These are phyloP conservation scores for Tilletia horrida DNA, from an alignment of 1,284 basidiomycete species.

Conservation along the genomic window DNA sequence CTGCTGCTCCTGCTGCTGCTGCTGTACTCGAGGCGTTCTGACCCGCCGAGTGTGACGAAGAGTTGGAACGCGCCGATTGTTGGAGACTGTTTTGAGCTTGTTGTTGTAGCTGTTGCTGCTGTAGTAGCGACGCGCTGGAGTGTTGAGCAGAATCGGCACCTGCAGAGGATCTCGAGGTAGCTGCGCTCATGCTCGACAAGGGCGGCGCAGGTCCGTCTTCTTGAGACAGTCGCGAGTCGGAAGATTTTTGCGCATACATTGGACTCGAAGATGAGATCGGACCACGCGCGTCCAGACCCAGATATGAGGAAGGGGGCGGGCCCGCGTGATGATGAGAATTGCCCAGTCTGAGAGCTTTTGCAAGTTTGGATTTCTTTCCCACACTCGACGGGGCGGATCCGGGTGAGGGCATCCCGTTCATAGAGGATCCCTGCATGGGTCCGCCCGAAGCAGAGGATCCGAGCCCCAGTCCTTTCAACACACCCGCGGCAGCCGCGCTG, in stretches of 20 bases:
- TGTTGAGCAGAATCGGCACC: too few relatives aligned
- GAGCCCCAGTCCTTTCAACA: constrained; percentile 45
- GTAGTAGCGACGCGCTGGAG: too few relatives aligned
- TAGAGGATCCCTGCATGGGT: constrained; percentile 1
- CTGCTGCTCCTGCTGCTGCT: not conserved
- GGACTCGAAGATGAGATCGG: too few relatives aligned
- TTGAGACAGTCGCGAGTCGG: not conserved
- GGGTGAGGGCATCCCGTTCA: not conserved
- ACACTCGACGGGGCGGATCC: not conserved
- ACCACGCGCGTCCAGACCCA: too few relatives aligned
- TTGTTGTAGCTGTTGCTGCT: too few relatives aligned
- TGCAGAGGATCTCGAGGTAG: too few relatives aligned
- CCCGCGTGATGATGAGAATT: not conserved
- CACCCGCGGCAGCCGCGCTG: constrained; percentile 34
- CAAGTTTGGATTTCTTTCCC: constrained; percentile 39
- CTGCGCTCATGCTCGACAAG: too few relatives aligned
- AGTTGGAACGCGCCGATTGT: too few relatives aligned
- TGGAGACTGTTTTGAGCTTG: too few relatives aligned
- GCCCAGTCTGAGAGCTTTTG: constrained; percentile 38
- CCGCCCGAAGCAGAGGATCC: constrained; percentile 18
- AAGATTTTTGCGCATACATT: not conserved
- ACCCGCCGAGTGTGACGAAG: too few relatives aligned
- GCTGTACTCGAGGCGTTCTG: not conserved
- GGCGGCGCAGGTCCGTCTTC: not conserved
- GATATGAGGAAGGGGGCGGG: too few relatives aligned